These are phyloP conservation scores for Rubroshorea leprosula DNA, from an alignment of 345 rosid genomes.

Conservation along the genomic window DNA sequence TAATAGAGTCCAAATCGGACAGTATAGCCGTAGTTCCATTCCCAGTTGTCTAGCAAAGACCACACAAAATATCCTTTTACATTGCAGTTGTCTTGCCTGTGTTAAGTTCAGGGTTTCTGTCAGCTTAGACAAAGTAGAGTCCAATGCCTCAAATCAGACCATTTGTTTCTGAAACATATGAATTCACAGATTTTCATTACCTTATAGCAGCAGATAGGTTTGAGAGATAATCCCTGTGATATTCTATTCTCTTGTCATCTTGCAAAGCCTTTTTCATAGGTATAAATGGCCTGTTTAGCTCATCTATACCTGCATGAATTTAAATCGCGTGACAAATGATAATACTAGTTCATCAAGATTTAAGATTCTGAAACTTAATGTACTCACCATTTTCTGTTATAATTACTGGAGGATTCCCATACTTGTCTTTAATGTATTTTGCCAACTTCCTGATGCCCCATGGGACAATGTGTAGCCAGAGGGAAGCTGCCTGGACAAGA, in stretches of 20 bases:
- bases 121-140: background rate
- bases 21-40: slow-evolving; percentile 88
- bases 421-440: slow-evolving; percentile 56
- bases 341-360: background rate
- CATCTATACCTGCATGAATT: slow-evolving; percentile 71
- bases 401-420: slow-evolving; percentile 65
- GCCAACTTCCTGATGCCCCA: slow-evolving; percentile 74
- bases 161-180: no score
- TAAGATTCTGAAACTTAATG: background rate
- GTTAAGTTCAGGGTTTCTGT: background rate
- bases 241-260: slow-evolving; percentile 73
- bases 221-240: slow-evolving; percentile 77
- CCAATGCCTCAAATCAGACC: background rate
- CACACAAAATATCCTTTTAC: slow-evolving; percentile 71
- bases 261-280: slow-evolving; percentile 47
- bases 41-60: slow-evolving; percentile 96
- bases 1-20: slow-evolving; percentile 80
- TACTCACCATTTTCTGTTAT: slow-evolving; percentile 76
- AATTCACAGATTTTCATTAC: slow-evolving; percentile 36
- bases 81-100: slow-evolving; percentile 60
- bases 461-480: slow-evolving; percentile 83
- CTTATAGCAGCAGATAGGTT: slow-evolving; percentile 84
- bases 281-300: slow-evolving; percentile 50
- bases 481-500: slow-evolving; percentile 76
- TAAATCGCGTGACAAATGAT: background rate